phyloP scores from a whole-genome alignment of 805 yeast genomes.

The Yarrowia sp. region DNA sequence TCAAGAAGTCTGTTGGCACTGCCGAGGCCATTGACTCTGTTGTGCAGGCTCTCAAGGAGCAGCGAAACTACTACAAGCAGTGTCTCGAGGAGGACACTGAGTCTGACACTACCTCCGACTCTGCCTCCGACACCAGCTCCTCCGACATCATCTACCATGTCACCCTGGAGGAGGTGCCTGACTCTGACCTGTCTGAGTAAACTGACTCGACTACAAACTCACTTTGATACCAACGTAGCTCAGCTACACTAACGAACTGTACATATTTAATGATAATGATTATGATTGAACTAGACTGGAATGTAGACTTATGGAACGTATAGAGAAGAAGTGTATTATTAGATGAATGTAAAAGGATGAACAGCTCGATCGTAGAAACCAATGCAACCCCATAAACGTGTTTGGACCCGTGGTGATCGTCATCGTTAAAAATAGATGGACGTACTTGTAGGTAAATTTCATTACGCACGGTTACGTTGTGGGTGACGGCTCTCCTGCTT shows the following conservation, averaged over 20 bases:
- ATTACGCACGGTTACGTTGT: too few relatives aligned
- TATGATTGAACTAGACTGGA: neutral
- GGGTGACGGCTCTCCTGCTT: too few relatives aligned
- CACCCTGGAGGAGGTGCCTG: constrained; percentile 36
- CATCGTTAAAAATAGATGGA: too few relatives aligned
- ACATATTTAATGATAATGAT: constrained; percentile 22
- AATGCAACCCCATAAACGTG: too few relatives aligned
- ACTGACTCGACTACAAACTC: neutral
- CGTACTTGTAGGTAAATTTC: too few relatives aligned
- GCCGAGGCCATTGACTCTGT: constrained; percentile 37
- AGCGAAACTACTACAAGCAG: constrained; percentile 36
- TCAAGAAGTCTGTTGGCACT: constrained; percentile 34
- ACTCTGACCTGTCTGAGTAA: constrained; percentile 20
- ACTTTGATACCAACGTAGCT: constrained; percentile 5
- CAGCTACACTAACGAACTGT: constrained; percentile 10
- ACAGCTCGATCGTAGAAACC: too few relatives aligned
- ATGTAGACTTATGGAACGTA: neutral
- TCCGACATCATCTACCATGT: constrained; percentile 38
- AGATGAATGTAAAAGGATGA: too few relatives aligned
- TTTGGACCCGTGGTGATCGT: too few relatives aligned
- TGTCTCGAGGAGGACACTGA: constrained; percentile 8
- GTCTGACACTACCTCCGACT: constrained; percentile 1
- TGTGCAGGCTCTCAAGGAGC: constrained; percentile 19
- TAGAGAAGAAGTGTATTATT: too few relatives aligned
- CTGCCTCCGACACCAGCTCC: constrained; percentile 31